A percentile compares a stretch with the other conserved stretches of the same genome.
These are phyloP conservation scores for Bolboschoenoplectus hybrid DNA, from an alignment of 202 grass and related monocot species.

Conservation along the genomic window DNA sequence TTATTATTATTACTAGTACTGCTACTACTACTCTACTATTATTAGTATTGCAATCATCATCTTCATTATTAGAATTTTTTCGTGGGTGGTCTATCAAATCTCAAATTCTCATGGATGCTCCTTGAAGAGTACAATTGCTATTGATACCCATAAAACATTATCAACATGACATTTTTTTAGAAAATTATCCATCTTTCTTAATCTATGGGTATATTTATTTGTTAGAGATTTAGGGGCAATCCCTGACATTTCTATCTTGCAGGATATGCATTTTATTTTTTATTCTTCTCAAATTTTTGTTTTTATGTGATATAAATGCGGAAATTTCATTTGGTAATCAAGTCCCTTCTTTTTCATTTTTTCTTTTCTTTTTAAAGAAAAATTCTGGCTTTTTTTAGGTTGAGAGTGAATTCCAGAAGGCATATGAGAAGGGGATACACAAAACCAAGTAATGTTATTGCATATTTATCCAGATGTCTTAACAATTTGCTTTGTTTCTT, in stretches of 20 bases:
- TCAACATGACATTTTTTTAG: not conserved
- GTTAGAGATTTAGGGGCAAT: not conserved
- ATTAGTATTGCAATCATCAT: not conserved
- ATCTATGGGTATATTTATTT: not conserved
- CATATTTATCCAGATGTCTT: not conserved
- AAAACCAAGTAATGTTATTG: constrained; percentile 74
- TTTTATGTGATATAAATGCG: not conserved
- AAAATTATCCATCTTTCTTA: not conserved
- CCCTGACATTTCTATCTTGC: not conserved
- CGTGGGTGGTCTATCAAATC: not conserved
- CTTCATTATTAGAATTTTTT: not conserved
- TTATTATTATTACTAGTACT: not conserved
- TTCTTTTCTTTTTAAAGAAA: constrained; percentile 15
- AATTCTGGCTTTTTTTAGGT: constrained; percentile 59
- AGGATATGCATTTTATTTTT: not conserved
- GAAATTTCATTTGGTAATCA: not conserved
- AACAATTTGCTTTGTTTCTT: constrained; percentile 35
- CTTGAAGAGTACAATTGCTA: not conserved
- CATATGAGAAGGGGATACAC: constrained; percentile 82
- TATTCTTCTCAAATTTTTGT: not conserved
- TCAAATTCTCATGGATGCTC: not conserved
- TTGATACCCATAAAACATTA: not conserved
- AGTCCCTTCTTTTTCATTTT: not conserved
- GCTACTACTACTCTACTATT: not conserved
- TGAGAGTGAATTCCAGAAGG: constrained; percentile 97